These are phyloP conservation scores for Manihot esculenta DNA, from an alignment of 441 rosid species.

Conservation along the genomic window DNA sequence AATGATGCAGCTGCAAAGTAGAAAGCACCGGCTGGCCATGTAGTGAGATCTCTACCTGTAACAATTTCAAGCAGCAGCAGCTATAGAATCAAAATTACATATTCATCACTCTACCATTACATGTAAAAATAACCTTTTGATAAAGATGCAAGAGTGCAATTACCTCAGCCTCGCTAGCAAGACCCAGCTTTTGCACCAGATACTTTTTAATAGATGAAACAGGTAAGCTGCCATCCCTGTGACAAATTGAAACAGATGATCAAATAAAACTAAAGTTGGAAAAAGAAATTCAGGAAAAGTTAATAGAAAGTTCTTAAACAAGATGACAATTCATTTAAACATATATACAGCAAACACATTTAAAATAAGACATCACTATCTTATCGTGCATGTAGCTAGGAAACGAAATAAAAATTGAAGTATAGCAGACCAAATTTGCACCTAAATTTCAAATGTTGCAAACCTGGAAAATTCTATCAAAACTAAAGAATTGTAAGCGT, in stretches of 20 bases:
- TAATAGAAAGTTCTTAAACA: no score
- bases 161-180: constrained; percentile 46
- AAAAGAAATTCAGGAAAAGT: no score
- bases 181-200: constrained; percentile 41
- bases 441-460: not conserved
- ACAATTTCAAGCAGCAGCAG: not conserved
- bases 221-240: constrained; percentile 41
- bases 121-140: not conserved
- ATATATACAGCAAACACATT: no score
- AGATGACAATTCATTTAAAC: not conserved
- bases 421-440: not conserved
- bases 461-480: not conserved
- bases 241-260: constrained; percentile 1
- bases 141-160: not conserved
- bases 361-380: not conserved
- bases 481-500: not conserved
- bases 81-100: not conserved
- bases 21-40: constrained; percentile 40
- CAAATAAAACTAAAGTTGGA: no score
- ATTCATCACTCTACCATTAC: not conserved
- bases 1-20: constrained; percentile 27
- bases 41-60: constrained; percentile 44
- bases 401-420: no score
- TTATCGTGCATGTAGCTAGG: no score
- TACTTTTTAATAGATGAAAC: constrained; percentile 43